Conservation (phyloP, 179 eudicot species). For the Monotropa hypopitys region DNA sequence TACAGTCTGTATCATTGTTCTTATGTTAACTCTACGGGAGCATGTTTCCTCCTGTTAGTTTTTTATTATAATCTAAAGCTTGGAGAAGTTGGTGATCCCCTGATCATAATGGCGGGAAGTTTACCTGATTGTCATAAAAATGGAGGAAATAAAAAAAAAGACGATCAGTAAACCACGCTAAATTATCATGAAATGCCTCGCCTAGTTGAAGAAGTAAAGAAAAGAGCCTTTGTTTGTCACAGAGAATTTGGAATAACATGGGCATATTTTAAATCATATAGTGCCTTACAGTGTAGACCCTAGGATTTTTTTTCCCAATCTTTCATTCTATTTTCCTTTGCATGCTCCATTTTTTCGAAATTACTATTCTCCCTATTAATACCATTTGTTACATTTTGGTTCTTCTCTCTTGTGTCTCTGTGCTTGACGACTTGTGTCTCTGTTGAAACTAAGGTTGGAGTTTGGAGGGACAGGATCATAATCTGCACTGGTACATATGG, state of each 20-base stretch:
- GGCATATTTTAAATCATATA: too few relatives aligned
- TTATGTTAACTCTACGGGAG: neutral
- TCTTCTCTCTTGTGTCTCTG: neutral
- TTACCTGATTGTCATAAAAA: neutral
- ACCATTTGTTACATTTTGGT: neutral
- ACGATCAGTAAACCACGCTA: neutral
- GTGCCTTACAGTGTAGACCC: too few relatives aligned
- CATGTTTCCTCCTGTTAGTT: neutral
- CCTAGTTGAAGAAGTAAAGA: neutral
- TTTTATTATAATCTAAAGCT: neutral
- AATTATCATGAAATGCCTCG: neutral
- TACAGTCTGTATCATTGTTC: neutral
- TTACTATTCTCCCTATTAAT: neutral
- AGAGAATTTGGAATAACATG: neutral
- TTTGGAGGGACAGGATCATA: slow-evolving; percentile 89
- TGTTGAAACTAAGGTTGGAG: slow-evolving; percentile 49
- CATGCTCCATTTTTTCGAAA: neutral
- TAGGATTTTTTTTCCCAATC: neutral
- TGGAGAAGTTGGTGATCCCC: neutral
- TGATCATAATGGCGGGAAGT: neutral
- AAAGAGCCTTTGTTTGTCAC: neutral
- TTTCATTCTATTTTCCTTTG: neutral
- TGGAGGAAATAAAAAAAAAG: neutral
- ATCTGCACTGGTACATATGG: slow-evolving; percentile 70
- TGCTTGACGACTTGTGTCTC: neutral